Conservation (phyloP, 2,329 filamentous ascomycete species). For the Beauveria pseudobassiana region DNA sequence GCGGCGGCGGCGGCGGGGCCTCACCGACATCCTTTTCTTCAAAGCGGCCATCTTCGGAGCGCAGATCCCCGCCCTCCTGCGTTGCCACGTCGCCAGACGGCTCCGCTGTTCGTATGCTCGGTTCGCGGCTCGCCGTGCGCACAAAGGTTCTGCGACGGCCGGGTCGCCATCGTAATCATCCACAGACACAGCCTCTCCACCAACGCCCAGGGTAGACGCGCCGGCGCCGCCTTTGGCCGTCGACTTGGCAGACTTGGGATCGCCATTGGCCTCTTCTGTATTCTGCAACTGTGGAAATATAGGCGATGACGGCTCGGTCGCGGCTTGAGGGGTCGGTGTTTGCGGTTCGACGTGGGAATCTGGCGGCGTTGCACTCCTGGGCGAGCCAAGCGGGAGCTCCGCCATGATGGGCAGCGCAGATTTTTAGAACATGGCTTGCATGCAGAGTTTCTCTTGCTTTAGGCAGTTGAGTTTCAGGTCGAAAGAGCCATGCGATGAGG, state of each 20-base stretch:
- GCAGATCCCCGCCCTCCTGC: background rate
- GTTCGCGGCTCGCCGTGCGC: slow-evolving; percentile 46
- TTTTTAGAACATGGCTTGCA: background rate
- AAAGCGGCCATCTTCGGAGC: background rate
- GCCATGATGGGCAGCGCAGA: background rate
- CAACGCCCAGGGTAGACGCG: slow-evolving; percentile 49
- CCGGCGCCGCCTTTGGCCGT: slow-evolving; percentile 27
- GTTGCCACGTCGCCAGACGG: slow-evolving; percentile 1
- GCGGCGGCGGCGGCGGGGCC: slow-evolving; percentile 11
- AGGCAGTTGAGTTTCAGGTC: background rate
- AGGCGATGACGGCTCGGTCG: slow-evolving; percentile 16
- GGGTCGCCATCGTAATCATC: slow-evolving; percentile 53
- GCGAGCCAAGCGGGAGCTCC: background rate
- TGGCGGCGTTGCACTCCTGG: background rate
- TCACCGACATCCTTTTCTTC: background rate
- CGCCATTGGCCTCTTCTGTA: slow-evolving; percentile 23
- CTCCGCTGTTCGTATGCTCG: slow-evolving; percentile 20
- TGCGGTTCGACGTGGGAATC: background rate
- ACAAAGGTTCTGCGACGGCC: slow-evolving; percentile 48
- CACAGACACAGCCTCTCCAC: slow-evolving; percentile 42
- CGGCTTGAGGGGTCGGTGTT: background rate
- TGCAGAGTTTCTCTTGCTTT: background rate
- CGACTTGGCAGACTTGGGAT: background rate
- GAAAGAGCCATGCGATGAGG: background rate
- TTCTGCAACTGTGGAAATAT: slow-evolving; percentile 30